A percentile compares a stretch with the other conserved stretches of the same genome.
phyloP scores from a whole-genome alignment of 768 basidiomycete genomes.

The Mycena vulgaris region DNA sequence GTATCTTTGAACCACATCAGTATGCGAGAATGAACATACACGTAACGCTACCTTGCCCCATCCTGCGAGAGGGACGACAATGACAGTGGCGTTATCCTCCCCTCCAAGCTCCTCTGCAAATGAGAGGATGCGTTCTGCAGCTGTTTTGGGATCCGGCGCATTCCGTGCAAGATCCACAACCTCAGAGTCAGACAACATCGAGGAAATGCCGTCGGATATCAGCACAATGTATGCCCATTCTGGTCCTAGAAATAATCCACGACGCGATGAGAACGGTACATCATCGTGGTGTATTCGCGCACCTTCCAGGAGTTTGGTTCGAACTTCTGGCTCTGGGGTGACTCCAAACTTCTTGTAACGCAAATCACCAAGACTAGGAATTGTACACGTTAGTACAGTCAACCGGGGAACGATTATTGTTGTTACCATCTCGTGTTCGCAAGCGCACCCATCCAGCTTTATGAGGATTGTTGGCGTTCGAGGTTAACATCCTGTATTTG shows the following conservation, averaged over 20 bases:
- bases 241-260: constrained; percentile 62
- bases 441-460: constrained; percentile 94
- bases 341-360: constrained; percentile 93
- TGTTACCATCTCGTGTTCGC: constrained; percentile 91
- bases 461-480: no score
- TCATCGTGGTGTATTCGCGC: constrained; percentile 30
- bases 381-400: constrained; percentile 16
- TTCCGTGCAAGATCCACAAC: constrained; percentile 90
- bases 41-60: constrained; percentile 74
- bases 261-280: neutral
- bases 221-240: constrained; percentile 92
- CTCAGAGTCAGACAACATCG: constrained; percentile 93
- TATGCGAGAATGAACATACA: neutral
- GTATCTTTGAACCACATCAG: constrained; percentile 50
- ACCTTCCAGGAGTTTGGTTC: constrained; percentile 84
- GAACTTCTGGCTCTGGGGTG: constrained; percentile 93
- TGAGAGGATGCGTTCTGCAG: constrained; percentile 86
- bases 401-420: neutral
- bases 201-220: constrained; percentile 95
- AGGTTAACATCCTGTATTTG: constrained; percentile 16
- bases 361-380: constrained; percentile 85
- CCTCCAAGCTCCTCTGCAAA: constrained; percentile 92
- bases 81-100: constrained; percentile 92
- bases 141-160: constrained; percentile 78
- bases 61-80: constrained; percentile 93